These are phyloP conservation scores for Cryomyces minteri DNA, from an alignment of 495 filamentous ascomycete genomes.

Conservation along the genomic window DNA sequence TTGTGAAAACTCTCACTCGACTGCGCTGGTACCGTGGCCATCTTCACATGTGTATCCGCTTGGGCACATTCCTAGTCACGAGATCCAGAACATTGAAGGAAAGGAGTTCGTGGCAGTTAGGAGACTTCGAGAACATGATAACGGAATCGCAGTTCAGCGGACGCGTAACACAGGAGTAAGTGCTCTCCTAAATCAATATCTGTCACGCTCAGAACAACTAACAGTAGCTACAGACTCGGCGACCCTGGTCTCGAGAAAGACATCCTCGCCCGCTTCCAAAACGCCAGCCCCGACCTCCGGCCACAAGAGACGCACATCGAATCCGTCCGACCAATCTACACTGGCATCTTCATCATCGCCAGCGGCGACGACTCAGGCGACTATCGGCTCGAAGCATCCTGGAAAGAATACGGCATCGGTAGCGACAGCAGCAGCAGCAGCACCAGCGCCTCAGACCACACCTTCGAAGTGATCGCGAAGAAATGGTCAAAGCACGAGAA, in stretches of 20 bases:
- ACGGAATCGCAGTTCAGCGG: constrained; percentile 4
- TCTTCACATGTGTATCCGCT: constrained; percentile 9
- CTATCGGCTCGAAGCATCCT: constrained; percentile 4
- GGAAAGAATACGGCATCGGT: constrained; percentile 1
- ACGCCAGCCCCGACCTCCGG: constrained; percentile 1
- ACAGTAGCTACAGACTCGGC: constrained; percentile 3
- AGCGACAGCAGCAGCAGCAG: background rate
- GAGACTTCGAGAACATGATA: constrained; percentile 8
- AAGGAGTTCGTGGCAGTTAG: constrained; percentile 1
- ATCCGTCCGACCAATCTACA: constrained; percentile 7
- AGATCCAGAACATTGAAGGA: background rate
- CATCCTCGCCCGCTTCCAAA: background rate
- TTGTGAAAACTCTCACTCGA: constrained; percentile 1
- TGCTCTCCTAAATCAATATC: background rate
- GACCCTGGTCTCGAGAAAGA: constrained; percentile 3
- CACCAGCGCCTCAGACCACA: background rate
- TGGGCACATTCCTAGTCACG: constrained; percentile 8
- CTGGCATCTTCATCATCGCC: constrained; percentile 5
- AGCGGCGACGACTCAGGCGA: constrained; percentile 1
- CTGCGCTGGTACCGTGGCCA: constrained; percentile 12
- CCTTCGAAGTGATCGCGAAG: constrained; percentile 3
- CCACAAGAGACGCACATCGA: constrained; percentile 4
- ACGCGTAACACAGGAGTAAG: constrained; percentile 12
- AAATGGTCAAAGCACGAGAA: constrained; percentile 11
- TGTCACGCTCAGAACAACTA: background rate